Evolutionary conservation across 2,329 filamentous ascomycete species (phyloP).

Genomic region (Botrytis cinerea): DNA sequence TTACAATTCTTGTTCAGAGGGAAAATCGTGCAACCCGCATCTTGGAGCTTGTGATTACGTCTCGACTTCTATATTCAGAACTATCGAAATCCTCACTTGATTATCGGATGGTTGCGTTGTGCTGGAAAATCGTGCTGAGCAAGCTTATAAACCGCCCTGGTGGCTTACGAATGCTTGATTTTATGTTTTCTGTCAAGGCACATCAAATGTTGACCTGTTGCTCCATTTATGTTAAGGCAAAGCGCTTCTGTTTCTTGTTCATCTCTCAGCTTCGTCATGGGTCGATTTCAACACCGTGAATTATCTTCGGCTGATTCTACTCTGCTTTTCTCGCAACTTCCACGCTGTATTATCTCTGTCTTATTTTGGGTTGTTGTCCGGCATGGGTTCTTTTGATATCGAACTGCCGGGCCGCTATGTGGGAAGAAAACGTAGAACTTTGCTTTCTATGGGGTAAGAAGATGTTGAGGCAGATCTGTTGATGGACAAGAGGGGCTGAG

Average conservation of each 20-base stretch:
- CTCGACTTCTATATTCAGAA: neutral
- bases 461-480: neutral
- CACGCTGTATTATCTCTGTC: neutral
- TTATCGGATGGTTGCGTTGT: neutral
- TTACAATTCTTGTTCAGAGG: neutral
- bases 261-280: neutral
- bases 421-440: neutral
- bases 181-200: neutral
- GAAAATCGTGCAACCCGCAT: accelerated
- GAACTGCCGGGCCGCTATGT: neutral
- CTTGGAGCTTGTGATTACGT: too few relatives aligned
- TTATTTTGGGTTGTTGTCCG: neutral
- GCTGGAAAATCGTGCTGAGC: neutral
- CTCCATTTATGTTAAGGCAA: neutral
- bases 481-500: accelerated
- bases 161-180: too few relatives aligned
- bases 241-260: too few relatives aligned
- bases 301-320: neutral
- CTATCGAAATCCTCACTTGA: neutral
- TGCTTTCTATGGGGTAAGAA: neutral
- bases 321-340: neutral
- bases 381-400: neutral
- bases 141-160: neutral
- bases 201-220: neutral
- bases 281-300: neutral